phyloP scores from a whole-genome alignment of 1,139 yeast genomes.

The Taiozyma sp. region DNA sequence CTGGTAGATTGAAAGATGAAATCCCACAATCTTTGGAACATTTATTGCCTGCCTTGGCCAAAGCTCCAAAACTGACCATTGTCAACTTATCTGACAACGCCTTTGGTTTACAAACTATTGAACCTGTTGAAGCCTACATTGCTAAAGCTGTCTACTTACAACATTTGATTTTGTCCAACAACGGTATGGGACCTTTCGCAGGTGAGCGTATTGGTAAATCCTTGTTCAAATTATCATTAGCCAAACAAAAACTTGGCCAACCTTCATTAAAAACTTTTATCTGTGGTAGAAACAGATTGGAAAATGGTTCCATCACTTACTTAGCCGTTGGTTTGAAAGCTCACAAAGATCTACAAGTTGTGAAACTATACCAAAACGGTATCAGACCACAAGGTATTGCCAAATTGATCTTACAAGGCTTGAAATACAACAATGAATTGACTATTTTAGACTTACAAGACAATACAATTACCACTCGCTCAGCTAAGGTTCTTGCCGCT shows the following conservation, averaged over 20 bases:
- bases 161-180: conserved; percentile 84
- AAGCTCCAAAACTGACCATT: conserved; percentile 62
- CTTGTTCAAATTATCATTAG: conserved; percentile 62
- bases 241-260: conserved; percentile 42
- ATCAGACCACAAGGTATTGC: conserved; percentile 91
- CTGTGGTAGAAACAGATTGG: conserved; percentile 95
- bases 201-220: conserved; percentile 92
- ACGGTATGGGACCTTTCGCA: conserved; percentile 97
- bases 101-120: conserved; percentile 92
- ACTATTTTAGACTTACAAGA: conserved; percentile 85
- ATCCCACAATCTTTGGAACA: conserved; percentile 78
- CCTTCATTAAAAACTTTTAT: conserved; percentile 68
- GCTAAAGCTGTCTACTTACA: conserved; percentile 72
- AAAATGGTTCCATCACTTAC: conserved; percentile 82
- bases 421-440: conserved; percentile 53
- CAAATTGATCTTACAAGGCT: conserved; percentile 67
- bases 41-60: conserved; percentile 66
- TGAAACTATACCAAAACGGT: conserved; percentile 90
- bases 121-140: conserved; percentile 75
- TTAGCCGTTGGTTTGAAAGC: conserved; percentile 72
- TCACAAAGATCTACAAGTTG: conserved; percentile 61
- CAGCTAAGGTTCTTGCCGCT: conserved; percentile 69
- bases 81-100: conserved; percentile 92
- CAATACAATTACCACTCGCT: conserved; percentile 82
- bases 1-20: conserved; percentile 91